Evolutionary conservation across 2,329 filamentous ascomycete genomes (phyloP).

Genomic region (Ophiostoma ips): DNA sequence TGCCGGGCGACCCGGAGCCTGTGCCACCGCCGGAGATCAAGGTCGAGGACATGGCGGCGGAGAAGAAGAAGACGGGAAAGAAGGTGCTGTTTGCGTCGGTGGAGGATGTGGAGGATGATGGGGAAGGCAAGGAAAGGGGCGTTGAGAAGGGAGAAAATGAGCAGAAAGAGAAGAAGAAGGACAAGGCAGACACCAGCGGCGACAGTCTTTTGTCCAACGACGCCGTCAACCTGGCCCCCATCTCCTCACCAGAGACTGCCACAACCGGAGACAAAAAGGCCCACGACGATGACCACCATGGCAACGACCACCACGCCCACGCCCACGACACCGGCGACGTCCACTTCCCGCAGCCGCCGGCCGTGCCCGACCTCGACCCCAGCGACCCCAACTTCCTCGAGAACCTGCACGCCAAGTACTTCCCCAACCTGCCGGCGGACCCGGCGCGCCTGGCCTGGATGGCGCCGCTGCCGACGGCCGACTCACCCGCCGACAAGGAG

Average conservation of each 20-base stretch:
- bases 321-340: slow-evolving; percentile 21
- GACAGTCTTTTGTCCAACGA: background rate
- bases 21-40: slow-evolving; percentile 4
- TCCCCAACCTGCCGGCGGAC: slow-evolving; percentile 73
- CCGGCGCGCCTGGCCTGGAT: slow-evolving; percentile 85
- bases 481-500: slow-evolving; percentile 50
- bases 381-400: slow-evolving; percentile 69
- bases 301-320: slow-evolving; percentile 15
- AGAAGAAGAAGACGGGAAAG: slow-evolving; percentile 8
- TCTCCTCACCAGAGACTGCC: slow-evolving; percentile 17
- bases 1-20: slow-evolving; percentile 4
- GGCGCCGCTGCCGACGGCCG: slow-evolving; percentile 52
- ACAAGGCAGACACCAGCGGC: background rate
- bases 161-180: background rate
- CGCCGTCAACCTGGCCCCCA: slow-evolving; percentile 27
- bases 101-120: background rate
- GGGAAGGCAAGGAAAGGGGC: background rate
- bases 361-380: slow-evolving; percentile 64
- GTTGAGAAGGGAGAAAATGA: background rate
- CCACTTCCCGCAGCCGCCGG: slow-evolving; percentile 46
- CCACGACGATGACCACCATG: slow-evolving; percentile 5
- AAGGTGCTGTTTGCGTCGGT: background rate
- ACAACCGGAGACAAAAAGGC: too few relatives aligned
- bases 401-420: slow-evolving; percentile 84
- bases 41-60: slow-evolving; percentile 1